Evolutionary conservation across 495 filamentous ascomycete genomes (phyloP), one percentile per base, ranked within the genome.

Genomic region (Penicillium mononematosum): DNA sequence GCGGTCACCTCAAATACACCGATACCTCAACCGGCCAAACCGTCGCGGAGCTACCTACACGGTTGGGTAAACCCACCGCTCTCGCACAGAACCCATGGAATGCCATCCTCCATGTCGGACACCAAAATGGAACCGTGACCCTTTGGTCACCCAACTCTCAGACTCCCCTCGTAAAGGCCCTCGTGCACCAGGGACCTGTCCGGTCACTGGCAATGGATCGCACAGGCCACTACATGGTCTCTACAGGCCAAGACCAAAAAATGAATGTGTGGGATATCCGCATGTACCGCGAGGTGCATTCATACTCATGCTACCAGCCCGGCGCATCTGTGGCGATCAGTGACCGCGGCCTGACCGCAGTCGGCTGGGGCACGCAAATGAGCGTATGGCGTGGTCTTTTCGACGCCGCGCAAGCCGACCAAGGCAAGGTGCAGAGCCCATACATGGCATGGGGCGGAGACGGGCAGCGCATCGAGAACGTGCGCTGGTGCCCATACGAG

Each of bases 261-360:
- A 96, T 98, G 91, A 84, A 88, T 24, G 86, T 98, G 17, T 98
- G 95, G 91, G 94, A 98, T 70, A 88, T 98, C 61, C 88, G 94
- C 20, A 96, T 88, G 80, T 96, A 92, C 74, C 89, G 88, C 52
- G 88, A 96, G 66, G 88, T 98, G 16, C 89, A 96, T 70, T 89
- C 80, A 58, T 97, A 96, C 76, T 93, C 90, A 56, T 89, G 91
- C 52, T 84, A 87, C 44, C 83, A 88, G 50, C 95, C 95, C 7
- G 92, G 89, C n/a, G 85, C 89, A 19, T 86, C 87, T 4, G 75
- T 98, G 20, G 78, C 90, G 8, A 94, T 98, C 73, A 93, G 89
- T 66, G 95, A 98, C 70, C 87, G 88, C 14, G 85, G 85, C 31
- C 77, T 98, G 22, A 89, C 91, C 2, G 91, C 91, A 5, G 90